Conservation (phyloP, 2,329 filamentous ascomycete species). For the Fusarium brevicatenulatum region DNA sequence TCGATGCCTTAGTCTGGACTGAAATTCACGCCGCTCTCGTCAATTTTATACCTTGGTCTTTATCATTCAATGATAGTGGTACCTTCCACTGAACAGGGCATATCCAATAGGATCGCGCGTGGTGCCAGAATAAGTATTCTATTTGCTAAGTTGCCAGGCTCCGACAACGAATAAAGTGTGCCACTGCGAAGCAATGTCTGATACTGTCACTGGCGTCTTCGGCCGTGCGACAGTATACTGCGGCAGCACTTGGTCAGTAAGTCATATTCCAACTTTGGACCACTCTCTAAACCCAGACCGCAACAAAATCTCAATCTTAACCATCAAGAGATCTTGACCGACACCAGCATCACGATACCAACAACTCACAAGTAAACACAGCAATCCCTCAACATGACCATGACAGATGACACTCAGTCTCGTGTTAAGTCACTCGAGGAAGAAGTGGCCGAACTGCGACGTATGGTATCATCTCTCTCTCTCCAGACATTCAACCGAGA, state of each 20-base stretch:
- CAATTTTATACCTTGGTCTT: not conserved
- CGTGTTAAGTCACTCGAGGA: not conserved
- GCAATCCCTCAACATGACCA: not conserved
- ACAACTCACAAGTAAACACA: not conserved
- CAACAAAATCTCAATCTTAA: not conserved
- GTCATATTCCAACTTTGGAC: too few species aligned
- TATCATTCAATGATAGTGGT: too few species aligned
- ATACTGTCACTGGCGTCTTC: not conserved
- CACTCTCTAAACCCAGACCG: not conserved
- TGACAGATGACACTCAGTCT: not conserved
- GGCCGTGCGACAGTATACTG: not conserved
- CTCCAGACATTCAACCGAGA: not conserved
- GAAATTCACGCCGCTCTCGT: too few species aligned
- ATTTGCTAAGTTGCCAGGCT: not conserved
- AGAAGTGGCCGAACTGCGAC: not conserved
- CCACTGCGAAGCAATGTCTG: not conserved
- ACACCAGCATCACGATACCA: not conserved
- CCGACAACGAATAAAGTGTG: not conserved
- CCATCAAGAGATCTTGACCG: accelerated
- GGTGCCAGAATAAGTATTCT: not conserved
- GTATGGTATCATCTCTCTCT: not conserved
- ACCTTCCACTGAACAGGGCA: too few species aligned
- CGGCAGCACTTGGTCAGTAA: not conserved
- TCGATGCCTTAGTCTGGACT: not conserved
- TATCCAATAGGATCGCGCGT: too few species aligned